Base-by-base conservation (phyloP, 768 basidiomycete genomes). In the Mycena rosella region DNA sequence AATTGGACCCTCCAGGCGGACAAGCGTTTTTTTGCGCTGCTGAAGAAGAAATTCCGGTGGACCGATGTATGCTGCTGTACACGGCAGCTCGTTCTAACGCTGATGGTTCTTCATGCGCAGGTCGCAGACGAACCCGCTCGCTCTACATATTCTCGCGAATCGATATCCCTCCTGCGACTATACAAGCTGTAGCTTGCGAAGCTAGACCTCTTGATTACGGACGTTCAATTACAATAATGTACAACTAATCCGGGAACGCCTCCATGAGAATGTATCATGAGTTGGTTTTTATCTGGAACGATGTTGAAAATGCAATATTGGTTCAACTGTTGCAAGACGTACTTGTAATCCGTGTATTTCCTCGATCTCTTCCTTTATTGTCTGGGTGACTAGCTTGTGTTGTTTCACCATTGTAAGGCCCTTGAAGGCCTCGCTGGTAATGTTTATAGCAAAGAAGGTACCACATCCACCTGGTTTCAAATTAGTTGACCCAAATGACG, bases 271-370 rank as follows among this genome's bases (percentile, higher is more conserved):
- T 36, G 48, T 38, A 45, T 49, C 42, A 45, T 38, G n/a, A 55
- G 26, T 26, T 36, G 53, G 61, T 62, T 32, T 65, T 26, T 40
- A 38, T 68, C 49, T 63, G 42, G 20, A 57, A 48, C 53, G 34
- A 30, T 3, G 42, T 53, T 63, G 76, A 52, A n/a, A 47, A 63
- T 26, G 47, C 42, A 59, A 55, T n/a, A 29, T 17, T 24, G 34
- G 17, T 1, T 58, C 3, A 14, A 42, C 10, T 29, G 26, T 20
- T 5, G 59, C 14, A 17, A 29, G 34, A 76, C 89, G 62, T 67
- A 95, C 97, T 86, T 98, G 96, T 29, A 99, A 80, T 5, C 98
- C 98, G 77, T 99, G 98, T 58, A 98, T 96, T 15, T 86, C 90
- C 74, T 89, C 87, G 53, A 99, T 95, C 77, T 98, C 98, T 73